Evolutionary conservation across 2,329 filamentous ascomycete genomes (phyloP).

Genomic region (Calonectria pseudoturangicola): DNA sequence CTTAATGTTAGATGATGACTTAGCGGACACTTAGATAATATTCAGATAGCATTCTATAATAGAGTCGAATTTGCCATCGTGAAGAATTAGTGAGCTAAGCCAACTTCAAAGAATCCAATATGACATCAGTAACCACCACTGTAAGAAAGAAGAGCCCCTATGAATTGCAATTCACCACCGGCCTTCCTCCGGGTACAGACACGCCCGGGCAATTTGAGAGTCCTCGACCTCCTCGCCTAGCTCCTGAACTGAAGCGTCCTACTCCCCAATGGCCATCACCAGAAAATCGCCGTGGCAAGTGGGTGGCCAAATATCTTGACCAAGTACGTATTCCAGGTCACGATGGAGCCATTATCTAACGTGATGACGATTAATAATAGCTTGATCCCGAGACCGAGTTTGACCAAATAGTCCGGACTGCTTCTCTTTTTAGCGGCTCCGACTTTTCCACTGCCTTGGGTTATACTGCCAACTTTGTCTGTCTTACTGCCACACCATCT

Average conservation of each 20-base stretch:
- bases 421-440: background rate
- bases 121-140: background rate
- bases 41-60: no score
- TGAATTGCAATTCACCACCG: background rate
- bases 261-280: slow-evolving; percentile 4
- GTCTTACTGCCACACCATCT: slow-evolving; percentile 10
- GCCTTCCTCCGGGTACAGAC: background rate
- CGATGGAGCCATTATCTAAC: background rate
- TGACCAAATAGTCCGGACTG: background rate
- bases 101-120: background rate
- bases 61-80: background rate
- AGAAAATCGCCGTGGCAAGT: background rate
- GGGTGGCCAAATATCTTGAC: slow-evolving; percentile 16
- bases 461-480: slow-evolving; percentile 18
- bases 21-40: background rate
- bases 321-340: background rate
- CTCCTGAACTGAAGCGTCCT: background rate
- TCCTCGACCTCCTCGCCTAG: slow-evolving; percentile 1
- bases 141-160: slow-evolving; percentile 12
- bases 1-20: background rate
- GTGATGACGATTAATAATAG: background rate
- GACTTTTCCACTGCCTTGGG: slow-evolving; percentile 13
- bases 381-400: slow-evolving; percentile 15
- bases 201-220: background rate
- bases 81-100: background rate